Evolutionary conservation across 2,329 filamentous ascomycete species (phyloP).

Genomic region (Triangularia setosa): DNA sequence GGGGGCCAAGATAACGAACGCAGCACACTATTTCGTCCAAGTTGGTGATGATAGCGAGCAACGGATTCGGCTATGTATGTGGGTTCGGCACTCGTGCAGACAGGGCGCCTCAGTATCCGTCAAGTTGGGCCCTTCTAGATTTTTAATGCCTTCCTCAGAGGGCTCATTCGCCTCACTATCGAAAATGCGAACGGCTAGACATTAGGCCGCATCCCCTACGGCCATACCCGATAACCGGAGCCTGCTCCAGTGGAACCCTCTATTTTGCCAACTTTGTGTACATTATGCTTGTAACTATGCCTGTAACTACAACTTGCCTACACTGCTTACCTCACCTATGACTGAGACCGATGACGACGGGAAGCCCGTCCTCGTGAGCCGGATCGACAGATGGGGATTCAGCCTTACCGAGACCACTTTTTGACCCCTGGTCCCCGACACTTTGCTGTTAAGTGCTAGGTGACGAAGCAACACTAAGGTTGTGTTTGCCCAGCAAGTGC

Average conservation of each 20-base stretch:
- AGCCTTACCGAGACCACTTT: conserved; percentile 3
- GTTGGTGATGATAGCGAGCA: background rate
- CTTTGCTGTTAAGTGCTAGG: background rate
- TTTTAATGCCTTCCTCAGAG: background rate
- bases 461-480: background rate
- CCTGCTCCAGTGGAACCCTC: background rate
- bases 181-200: background rate
- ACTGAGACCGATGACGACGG: background rate
- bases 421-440: background rate
- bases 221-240: background rate
- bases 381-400: background rate
- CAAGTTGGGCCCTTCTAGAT: background rate
- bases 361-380: background rate
- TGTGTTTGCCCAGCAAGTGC: background rate
- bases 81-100: background rate
- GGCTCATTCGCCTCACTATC: background rate
- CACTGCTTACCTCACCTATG: background rate
- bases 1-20: background rate
- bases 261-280: background rate
- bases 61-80: background rate
- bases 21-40: background rate
- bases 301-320: background rate
- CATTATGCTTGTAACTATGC: background rate
- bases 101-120: background rate
- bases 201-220: background rate